Evolutionary conservation across 2,329 filamentous ascomycete species (phyloP).

Genomic region (Microcera coccophila): DNA sequence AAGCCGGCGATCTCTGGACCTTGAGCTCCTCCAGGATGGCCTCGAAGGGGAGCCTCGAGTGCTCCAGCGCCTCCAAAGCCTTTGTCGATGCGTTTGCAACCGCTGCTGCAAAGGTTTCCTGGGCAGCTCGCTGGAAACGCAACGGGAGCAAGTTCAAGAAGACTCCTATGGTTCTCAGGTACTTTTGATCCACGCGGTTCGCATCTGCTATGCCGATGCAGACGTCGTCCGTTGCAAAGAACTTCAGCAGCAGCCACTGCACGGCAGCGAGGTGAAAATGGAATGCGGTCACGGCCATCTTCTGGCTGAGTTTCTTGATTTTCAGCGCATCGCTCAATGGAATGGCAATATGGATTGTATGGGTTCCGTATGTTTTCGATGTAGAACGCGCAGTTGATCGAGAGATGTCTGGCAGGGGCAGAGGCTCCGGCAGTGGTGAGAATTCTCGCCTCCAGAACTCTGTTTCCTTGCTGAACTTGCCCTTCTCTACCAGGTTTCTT

Average conservation of each 20-base stretch:
- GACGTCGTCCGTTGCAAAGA: constrained; percentile 34
- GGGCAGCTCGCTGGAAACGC: constrained; percentile 27
- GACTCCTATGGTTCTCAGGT: constrained; percentile 36
- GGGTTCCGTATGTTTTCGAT: too few species aligned
- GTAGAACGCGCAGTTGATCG: too few species aligned
- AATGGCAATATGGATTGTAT: too few species aligned
- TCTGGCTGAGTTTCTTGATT: constrained; percentile 16
- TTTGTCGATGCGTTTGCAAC: constrained; percentile 19
- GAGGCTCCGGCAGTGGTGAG: constrained; percentile 8
- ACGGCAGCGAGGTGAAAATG: constrained; percentile 46
- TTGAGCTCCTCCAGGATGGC: constrained; percentile 40
- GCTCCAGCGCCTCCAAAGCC: constrained; percentile 27
- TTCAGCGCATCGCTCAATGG: too few species aligned
- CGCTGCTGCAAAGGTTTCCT: constrained; percentile 20
- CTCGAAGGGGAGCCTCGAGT: constrained; percentile 45
- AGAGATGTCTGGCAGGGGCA: too few species aligned
- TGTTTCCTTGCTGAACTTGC: constrained; percentile 4
- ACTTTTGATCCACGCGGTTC: constrained; percentile 18
- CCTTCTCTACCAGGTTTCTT: constrained; percentile 18
- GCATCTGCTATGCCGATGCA: constrained; percentile 44
- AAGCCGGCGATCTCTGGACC: constrained; percentile 34
- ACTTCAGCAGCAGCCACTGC: constrained; percentile 28
- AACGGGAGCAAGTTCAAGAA: constrained; percentile 45
- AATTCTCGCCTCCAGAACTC: constrained; percentile 12
- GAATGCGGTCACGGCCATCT: constrained; percentile 31